phyloP scores from a whole-genome alignment of 1,139 yeast species.

The Suhomyces bokatorum region DNA sequence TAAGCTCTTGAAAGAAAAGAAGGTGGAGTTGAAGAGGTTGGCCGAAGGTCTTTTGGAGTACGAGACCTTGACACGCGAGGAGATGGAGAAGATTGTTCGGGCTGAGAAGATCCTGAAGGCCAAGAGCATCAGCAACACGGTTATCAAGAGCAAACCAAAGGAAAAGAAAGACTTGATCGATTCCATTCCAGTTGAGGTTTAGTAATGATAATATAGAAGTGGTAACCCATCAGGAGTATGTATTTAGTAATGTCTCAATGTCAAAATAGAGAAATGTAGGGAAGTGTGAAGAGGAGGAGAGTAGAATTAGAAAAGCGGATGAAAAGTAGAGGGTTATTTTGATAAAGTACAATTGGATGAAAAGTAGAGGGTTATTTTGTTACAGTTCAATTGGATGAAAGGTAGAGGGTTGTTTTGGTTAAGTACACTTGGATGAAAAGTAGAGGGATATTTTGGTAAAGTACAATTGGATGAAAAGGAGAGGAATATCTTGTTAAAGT shows the following conservation, averaged over 20 bases:
- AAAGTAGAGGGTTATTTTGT: no score
- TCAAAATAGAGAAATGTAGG: background rate
- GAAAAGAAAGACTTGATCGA: constrained; percentile 11
- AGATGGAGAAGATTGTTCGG: constrained; percentile 79
- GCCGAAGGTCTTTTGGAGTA: constrained; percentile 94
- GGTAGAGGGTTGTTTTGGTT: no score
- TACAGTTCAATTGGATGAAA: no score
- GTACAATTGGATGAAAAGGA: no score
- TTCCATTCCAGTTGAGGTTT: constrained; percentile 10
- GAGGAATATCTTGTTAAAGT: no score
- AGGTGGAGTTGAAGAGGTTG: constrained; percentile 75
- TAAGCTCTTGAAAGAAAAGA: constrained; percentile 57
- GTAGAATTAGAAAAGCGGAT: no score
- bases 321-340: no score
- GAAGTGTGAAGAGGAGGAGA: background rate
- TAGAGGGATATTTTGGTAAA: no score
- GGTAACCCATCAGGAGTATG: background rate
- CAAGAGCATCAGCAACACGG: constrained; percentile 71
- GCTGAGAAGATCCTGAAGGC: constrained; percentile 75
- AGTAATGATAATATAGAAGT: constrained; percentile 1
- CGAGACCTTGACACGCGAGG: constrained; percentile 90
- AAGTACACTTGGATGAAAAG: no score
- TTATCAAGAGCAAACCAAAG: constrained; percentile 50
- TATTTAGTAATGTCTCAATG: constrained; percentile 1
- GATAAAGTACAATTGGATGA: no score